These are phyloP conservation scores for Neofusicoccum laricinum DNA, from an alignment of 2,329 filamentous ascomycete species.

Conservation along the genomic window DNA sequence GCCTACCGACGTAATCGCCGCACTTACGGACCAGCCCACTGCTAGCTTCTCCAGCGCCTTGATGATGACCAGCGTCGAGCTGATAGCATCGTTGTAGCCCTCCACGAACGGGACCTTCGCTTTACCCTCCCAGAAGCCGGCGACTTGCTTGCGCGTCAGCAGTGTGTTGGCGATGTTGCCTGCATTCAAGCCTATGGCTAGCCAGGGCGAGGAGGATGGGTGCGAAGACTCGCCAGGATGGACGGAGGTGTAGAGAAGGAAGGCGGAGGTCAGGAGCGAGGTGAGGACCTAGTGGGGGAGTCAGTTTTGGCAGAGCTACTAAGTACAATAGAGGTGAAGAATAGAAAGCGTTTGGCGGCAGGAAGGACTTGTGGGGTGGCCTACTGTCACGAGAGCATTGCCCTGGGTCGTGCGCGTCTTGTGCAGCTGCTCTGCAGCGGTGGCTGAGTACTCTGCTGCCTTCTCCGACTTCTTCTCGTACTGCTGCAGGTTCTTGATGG, in stretches of 20 bases:
- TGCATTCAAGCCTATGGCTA: conserved; percentile 16
- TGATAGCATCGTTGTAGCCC: conserved; percentile 37
- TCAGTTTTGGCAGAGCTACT: background rate
- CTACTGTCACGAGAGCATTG: conserved; percentile 30
- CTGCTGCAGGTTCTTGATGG: conserved; percentile 33
- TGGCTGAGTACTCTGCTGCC: conserved; percentile 36
- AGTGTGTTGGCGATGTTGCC: conserved; percentile 21
- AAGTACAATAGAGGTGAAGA: no score
- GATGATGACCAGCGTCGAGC: background rate
- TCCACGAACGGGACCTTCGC: conserved; percentile 33
- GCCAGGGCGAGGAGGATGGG: conserved; percentile 5
- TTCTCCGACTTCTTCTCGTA: conserved; percentile 36
- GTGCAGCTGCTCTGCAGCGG: conserved; percentile 29
- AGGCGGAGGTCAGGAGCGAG: conserved; percentile 25
- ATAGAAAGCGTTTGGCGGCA: background rate
- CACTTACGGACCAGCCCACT: background rate
- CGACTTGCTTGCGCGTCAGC: conserved; percentile 27
- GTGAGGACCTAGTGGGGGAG: conserved; percentile 21
- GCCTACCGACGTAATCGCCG: background rate
- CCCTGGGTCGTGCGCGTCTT: conserved; percentile 37
- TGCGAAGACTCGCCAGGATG: background rate
- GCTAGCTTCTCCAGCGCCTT: background rate
- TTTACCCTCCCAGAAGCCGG: conserved; percentile 32
- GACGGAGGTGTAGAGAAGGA: conserved; percentile 20
- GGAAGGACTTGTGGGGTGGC: background rate